Evolutionary conservation across 768 basidiomycete species (phyloP), one percentile per base, ranked within the genome.

Genomic region (Aureoboletus auriporus): DNA sequence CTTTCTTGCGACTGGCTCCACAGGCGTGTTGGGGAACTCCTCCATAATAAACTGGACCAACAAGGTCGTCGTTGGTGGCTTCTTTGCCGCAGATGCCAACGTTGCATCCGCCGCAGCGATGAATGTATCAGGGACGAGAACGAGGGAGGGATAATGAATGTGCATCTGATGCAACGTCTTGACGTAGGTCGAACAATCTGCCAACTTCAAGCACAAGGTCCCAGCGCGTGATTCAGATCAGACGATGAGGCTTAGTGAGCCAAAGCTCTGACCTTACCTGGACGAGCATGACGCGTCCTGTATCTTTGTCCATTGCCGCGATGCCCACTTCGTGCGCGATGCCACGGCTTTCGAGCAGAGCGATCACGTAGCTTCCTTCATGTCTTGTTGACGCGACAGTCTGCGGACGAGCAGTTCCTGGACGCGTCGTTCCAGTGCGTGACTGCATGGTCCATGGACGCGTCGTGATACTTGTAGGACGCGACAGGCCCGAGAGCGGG

Each of bases 161-260:
- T 89, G 83, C 80, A 92, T 82, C 53, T 92, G 89, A 59, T 92
- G 88, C 16, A 93, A 66, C 0, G 89, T 89, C 65, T 93, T 93
- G 50, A 91, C 84, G 54, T 92, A 94, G 12, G 92, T 93, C 47
- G 89, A 83, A 49, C 86, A 86, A 61, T 96, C 93, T 31, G 85
- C 81, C 28, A 92, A 75, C 89, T 94, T 49, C 14, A 30, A 37
- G 12, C 8, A 17, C 4, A 39, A 8, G 17, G 8, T 5, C 27
- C 14, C 28, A 26, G 33, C 11, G 10, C 12, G 35, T 10, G 17
- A 10, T 11, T 8, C 33, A 38, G 35, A 17, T 53, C 41, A 39
- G 44, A 43, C 33, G 17, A 48, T 10, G 20, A 44, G 39, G 17
- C 34, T 20, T 16, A 17, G 33, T 44, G 49, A 40, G 30, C 20